Evolutionary conservation across 306 rosid genomes (phyloP), one percentile per base, ranked within the genome.

Genomic region (Trifolium subterraneum): DNA sequence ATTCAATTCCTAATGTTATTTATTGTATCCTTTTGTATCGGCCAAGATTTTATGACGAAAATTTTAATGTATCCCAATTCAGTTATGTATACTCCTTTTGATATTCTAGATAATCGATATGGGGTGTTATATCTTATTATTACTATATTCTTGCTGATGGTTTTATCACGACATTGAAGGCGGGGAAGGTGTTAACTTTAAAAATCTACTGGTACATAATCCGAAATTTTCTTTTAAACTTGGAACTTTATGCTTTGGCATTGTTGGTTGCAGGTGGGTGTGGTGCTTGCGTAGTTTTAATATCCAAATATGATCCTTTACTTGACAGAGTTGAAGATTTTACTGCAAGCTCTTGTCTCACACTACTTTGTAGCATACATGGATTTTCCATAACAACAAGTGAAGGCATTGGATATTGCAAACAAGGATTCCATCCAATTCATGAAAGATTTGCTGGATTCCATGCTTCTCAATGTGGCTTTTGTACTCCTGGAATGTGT

Each of bases 351-450:
- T 93, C 98, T 60, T 93, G 98, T 71, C 93, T 93, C 78, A 93
- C 98, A 4, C 86, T 88, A 64, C 88, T 93, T 63, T 88, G 89
- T 74, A 91, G 91, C 48, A 36, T 93, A 20, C 87, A 89, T 63
- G 86, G 93, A 4, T 87, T 89, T 45, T 87, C 94, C 25, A 76
- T 93, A 48, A 93, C 92, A 50, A 91, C 96, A 45, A 89, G 88
- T 62, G 98, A 91, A 81, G 98, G 97, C 48, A 73, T 93, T 55
- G 98, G 98, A n/a, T n/a, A n/a, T n/a, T n/a, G n/a, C n/a, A n/a
- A n/a, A n/a, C n/a, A n/a, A n/a, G n/a, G n/a, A n/a, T 85, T 89
- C 64, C 98, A 93, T 71, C 58, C 96, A 12, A 88, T 93, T 77
- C 98, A 93, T 65, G 87, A 88, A 68, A 87, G 98, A 64, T 9